Base-by-base conservation (phyloP, 2,329 filamentous ascomycete genomes). In the Neofusicoccum laricinum region DNA sequence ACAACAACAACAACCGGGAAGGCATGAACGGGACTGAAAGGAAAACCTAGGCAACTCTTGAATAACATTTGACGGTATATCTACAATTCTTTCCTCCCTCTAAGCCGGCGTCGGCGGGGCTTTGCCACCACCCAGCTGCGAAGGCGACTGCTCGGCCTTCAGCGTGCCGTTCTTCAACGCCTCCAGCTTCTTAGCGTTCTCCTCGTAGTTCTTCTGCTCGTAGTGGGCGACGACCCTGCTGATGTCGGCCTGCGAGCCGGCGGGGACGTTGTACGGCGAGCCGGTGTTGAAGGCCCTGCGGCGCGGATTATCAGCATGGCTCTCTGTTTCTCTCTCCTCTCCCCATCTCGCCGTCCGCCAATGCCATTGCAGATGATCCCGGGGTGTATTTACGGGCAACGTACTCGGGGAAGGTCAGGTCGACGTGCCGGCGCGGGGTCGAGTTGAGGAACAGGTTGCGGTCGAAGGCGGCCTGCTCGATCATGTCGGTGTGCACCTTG, bases 361-460 rank as follows among this genome's bases (percentile, higher is more conserved):
- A 30, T 1, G 25, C 25, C 25, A 30, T 30, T 6, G 25, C 25
- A n/a, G n/a, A n/a, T n/a, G n/a, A n/a, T n/a, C n/a, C n/a, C n/a
- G n/a, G n/a, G n/a, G n/a, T n/a, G n/a, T n/a, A n/a, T n/a, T n/a
- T n/a, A n/a, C n/a, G n/a, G n/a, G n/a, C n/a, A n/a, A 84, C 87
- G 67, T 84, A 90, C 88, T 90, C 88, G 38, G 85, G 86, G 70
- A 84, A 87, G 72, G 77, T 84, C 75, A 90, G 74, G 19, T 86
- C 81, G 49, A 86, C 78, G 68, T 81, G 75, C 68, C 80, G 76
- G 21, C 77, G 71, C 34, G 81, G 78, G 71, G 75, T 75, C n/a
- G 72, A 69, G 67, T 80, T 79, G 68, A 77, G 65, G 73, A 89
- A 88, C 68, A 90, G 73, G 68, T 87, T 84, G 66, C 85, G 79